A percentile compares a stretch with the other conserved stretches of the same genome.
These are phyloP conservation scores for Gautieria morchelliformis DNA, from an alignment of 768 basidiomycete species.

Conservation along the genomic window DNA sequence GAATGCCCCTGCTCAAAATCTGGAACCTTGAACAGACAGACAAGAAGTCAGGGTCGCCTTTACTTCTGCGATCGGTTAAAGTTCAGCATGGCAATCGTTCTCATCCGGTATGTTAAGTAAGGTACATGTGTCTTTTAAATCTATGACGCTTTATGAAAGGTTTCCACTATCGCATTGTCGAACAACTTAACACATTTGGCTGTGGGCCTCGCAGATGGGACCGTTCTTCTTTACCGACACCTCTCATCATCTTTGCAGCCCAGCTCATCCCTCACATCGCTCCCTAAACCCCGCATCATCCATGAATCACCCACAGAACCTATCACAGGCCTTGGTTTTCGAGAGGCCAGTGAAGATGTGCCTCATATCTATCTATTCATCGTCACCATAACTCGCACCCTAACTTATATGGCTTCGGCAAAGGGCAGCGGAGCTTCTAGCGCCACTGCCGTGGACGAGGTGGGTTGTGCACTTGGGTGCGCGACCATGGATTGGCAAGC, in stretches of 20 bases:
- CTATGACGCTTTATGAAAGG: slow-evolving; percentile 26
- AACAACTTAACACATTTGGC: slow-evolving; percentile 74
- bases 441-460: slow-evolving; percentile 71
- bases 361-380: slow-evolving; percentile 62
- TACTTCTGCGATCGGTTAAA: slow-evolving; percentile 64
- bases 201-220: slow-evolving; percentile 91
- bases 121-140: not conserved
- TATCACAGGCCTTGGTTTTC: slow-evolving; percentile 87
- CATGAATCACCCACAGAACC: slow-evolving; percentile 84
- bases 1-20: slow-evolving; percentile 69
- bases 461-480: slow-evolving; percentile 79
- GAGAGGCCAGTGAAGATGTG: slow-evolving; percentile 41
- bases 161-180: slow-evolving; percentile 75
- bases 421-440: slow-evolving; percentile 51
- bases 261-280: slow-evolving; percentile 52
- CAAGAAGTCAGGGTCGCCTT: slow-evolving; percentile 52
- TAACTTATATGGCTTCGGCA: slow-evolving; percentile 67
- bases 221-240: slow-evolving; percentile 84
- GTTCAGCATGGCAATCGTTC: slow-evolving; percentile 68
- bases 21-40: slow-evolving; percentile 77
- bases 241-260: slow-evolving; percentile 82
- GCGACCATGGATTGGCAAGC: slow-evolving; percentile 67
- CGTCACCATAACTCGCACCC: slow-evolving; percentile 76
- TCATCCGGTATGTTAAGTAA: slow-evolving; percentile 48
- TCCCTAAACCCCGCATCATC: slow-evolving; percentile 81